Evolutionary conservation across 1,284 basidiomycete species (phyloP), one percentile per base, ranked within the genome.

Genomic region (Microbotryum lychnidis-dioicae): DNA sequence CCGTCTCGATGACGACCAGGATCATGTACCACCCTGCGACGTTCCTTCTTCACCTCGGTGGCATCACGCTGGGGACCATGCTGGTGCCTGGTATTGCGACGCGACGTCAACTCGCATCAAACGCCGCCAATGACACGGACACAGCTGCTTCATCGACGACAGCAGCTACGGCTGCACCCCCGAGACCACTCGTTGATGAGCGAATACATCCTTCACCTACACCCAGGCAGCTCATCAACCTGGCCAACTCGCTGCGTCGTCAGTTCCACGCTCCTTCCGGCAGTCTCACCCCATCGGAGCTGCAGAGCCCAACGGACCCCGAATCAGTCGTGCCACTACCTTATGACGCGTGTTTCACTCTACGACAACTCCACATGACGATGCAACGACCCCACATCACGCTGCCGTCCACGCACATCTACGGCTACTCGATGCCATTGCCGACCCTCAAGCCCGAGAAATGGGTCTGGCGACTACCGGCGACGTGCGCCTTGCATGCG

Each of bases 321-420:
- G 14, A 42, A 3, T 10, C 37, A 10, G 12, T 3, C 16, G 37
- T 42, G 6, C 37, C 12, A 18, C 37, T 42, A 1, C 76, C 85
- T 0, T 83, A 83, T 68, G 79, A 84, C 16, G 76, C 77, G 49
- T 82, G 82, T 23, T 73, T 68, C 62, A 68, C 51, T 9, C 58
- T 68, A 3, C 64, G 67, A 29, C 64, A 68, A 47, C 62, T 68
- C 18, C 60, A 64, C 47, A 57, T 68, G 49, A 53, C 62, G 48
- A 63, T 54, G 18, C 48, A 60, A 42, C 49, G 54, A 8, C 63
- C 60, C 6, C 54, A 57, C 6, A 56, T 63, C 4, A 46, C 59
- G 42, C 60, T 65, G 7, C 61, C 64, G 7, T 33, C 12, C 1
- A 16, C 16, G 7, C 29, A 27, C 23, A 25, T 33, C 51, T n/a